These are phyloP conservation scores for Trichoderma sp. DNA, from an alignment of 2,329 filamentous ascomycete genomes.

Conservation along the genomic window DNA sequence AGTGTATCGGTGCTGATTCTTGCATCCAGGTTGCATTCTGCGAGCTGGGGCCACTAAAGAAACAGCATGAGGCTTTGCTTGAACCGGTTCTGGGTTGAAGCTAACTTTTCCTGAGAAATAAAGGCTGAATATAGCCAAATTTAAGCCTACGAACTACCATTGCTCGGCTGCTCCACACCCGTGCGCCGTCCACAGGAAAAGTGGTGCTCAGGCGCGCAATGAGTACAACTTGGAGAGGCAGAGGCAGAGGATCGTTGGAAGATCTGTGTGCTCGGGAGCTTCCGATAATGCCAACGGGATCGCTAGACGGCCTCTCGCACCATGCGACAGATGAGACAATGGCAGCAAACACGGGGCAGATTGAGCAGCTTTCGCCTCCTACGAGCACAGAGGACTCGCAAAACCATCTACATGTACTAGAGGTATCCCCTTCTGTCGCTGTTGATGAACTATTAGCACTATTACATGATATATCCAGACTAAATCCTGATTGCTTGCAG, in stretches of 20 bases:
- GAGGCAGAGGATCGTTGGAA: slow-evolving; percentile 6
- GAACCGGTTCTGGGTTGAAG: not conserved
- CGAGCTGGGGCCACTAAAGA: not conserved
- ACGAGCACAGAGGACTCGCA: not conserved
- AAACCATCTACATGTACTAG: not conserved
- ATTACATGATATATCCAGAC: not conserved
- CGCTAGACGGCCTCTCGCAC: slow-evolving; percentile 3
- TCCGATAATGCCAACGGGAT: not conserved
- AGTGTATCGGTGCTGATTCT: not conserved
- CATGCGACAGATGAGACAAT: not conserved
- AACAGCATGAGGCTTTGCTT: not conserved
- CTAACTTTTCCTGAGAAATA: not conserved
- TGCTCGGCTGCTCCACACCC: slow-evolving; percentile 8
- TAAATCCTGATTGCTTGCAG: not conserved
- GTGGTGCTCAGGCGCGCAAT: slow-evolving; percentile 5
- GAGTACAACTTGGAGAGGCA: not conserved
- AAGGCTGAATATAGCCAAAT: not conserved
- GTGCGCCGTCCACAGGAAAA: slow-evolving; percentile 10
- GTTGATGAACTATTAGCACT: not conserved
- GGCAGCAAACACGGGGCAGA: not conserved
- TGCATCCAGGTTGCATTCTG: not conserved
- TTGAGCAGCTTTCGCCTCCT: no score
- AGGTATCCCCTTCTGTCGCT: not conserved
- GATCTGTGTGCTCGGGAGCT: slow-evolving; percentile 21
- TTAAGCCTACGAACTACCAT: not conserved